Percentiles rank a stretch among this genome's conserved stretches.
phyloP scores from a whole-genome alignment of 352 stramenopile genomes.

The Globisporangium orthogonon region DNA sequence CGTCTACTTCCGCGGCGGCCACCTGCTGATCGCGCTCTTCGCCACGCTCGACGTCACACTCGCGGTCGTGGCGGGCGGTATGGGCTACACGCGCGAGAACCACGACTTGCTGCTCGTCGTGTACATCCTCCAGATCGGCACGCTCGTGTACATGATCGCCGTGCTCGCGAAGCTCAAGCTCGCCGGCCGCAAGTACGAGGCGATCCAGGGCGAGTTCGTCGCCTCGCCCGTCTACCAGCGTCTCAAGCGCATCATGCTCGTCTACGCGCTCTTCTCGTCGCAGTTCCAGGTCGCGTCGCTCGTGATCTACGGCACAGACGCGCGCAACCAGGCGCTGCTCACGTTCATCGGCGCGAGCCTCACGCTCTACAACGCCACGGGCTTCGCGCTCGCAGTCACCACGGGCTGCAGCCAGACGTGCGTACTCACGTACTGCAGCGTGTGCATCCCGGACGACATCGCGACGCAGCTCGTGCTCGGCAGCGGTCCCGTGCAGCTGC shows the following conservation, averaged over 20 bases:
- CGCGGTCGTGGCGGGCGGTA: conserved; percentile 11
- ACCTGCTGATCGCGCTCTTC: conserved; percentile 25
- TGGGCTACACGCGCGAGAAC: conserved; percentile 31
- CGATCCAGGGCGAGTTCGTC: conserved; percentile 41
- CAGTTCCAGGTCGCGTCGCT: conserved; percentile 47
- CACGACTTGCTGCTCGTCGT: conserved; percentile 30
- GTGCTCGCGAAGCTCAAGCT: conserved; percentile 31
- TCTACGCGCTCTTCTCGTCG: conserved; percentile 44
- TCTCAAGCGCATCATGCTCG: conserved; percentile 52
- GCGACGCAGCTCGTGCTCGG: conserved; percentile 22
- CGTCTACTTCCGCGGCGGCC: conserved; percentile 25
- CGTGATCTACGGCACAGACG: conserved; percentile 25
- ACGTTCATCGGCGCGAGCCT: conserved; percentile 34
- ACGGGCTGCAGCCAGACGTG: conserved; percentile 54
- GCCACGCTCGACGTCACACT: conserved; percentile 19
- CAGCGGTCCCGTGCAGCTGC: conserved; percentile 1
- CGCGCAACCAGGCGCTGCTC: conserved; percentile 5
- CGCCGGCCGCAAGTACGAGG: conserved; percentile 45
- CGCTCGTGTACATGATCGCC: conserved; percentile 36
- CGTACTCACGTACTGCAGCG: conserved; percentile 29
- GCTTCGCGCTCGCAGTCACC: conserved; percentile 26
- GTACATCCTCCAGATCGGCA: conserved; percentile 40
- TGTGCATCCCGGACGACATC: conserved; percentile 39
- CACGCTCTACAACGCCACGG: conserved; percentile 32
- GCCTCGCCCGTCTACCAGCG: conserved; percentile 48